Base-by-base conservation (phyloP, 2,329 filamentous ascomycete genomes). In the Atkinsonella hypoxylon region DNA sequence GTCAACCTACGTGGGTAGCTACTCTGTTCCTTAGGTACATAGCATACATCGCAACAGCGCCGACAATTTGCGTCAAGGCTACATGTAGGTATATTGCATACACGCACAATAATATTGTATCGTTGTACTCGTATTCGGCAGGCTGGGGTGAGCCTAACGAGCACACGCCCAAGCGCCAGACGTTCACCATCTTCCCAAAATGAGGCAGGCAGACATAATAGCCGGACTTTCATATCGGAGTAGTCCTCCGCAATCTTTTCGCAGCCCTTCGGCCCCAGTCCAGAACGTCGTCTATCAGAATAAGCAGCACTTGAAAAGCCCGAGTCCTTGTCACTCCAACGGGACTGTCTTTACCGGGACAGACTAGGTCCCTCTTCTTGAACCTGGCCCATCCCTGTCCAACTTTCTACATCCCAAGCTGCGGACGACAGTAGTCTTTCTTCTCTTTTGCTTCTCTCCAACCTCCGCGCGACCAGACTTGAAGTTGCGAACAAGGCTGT, bases 361-460 rank as follows among this genome's bases (percentile, higher is more conserved):
- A 45, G 38, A 34, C 47, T 39, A 34, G 39, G 20, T 17, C 48
- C 31, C 48, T 51, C 50, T 49, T 49, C 47, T 43, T 40, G 47
- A 49, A 51, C 32, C 48, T 49, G 45, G 44, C 26, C 20, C 42
- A 48, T 53, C 46, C 51, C 51, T 53, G 51, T 41, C 42, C 45
- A 22, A 22, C 38, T 48, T 50, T 51, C 51, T 45, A 47, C 47
- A 39, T 38, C 36, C 47, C 10, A 32, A 49, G 41, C 40, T 44
- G 42, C 32, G 32, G 32, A 34, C 46, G 22, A 45, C 47, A 49
- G 42, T 31, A 41, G 49, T 36, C 47, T 54, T 26, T 48, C 41
- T 30, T 51, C 40, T 45, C 45, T 48, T 49, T 53, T 40, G 39
- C 39, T 41, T 20, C 15, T 47, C n/a, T 34, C 39, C 40, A 50